Conservation (phyloP, 441 rosid genomes). For the Biscutella laevigata region DNA sequence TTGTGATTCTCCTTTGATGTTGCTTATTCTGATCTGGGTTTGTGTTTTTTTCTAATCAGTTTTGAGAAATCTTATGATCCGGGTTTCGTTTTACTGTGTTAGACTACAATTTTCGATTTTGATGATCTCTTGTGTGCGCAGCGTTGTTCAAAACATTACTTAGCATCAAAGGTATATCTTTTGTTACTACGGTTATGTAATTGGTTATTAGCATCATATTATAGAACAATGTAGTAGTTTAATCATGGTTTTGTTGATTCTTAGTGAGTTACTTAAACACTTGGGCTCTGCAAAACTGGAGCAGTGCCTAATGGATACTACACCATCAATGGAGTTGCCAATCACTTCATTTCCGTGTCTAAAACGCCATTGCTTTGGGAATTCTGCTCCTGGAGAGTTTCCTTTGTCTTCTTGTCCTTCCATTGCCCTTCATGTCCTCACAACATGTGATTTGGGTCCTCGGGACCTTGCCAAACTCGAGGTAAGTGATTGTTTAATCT, state of each 20-base stretch:
- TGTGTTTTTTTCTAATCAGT: background rate
- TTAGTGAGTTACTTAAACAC: constrained; percentile 31
- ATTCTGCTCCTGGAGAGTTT: constrained; percentile 75
- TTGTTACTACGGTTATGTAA: background rate
- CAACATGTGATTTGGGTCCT: constrained; percentile 68
- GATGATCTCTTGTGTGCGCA: constrained; percentile 14
- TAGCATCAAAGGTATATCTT: constrained; percentile 31
- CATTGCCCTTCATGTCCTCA: constrained; percentile 80
- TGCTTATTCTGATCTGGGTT: constrained; percentile 23
- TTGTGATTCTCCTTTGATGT: constrained; percentile 8
- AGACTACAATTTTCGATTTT: constrained; percentile 1
- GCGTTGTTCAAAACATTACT: constrained; percentile 19
- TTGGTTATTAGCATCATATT: background rate
- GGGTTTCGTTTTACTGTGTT: background rate
- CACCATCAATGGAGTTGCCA: constrained; percentile 42
- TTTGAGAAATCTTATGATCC: constrained; percentile 12
- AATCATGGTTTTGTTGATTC: constrained; percentile 15
- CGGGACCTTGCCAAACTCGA: constrained; percentile 92
- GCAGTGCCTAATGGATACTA: constrained; percentile 92
- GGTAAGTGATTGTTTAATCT: constrained; percentile 39
- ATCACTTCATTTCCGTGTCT: constrained; percentile 43
- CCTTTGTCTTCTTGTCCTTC: constrained; percentile 84
- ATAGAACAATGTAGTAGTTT: constrained; percentile 24
- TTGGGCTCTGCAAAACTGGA: constrained; percentile 53
- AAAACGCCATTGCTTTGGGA: constrained; percentile 75